phyloP scores from a whole-genome alignment of 805 yeast genomes.

The Diddensiella caesifluorescens region DNA sequence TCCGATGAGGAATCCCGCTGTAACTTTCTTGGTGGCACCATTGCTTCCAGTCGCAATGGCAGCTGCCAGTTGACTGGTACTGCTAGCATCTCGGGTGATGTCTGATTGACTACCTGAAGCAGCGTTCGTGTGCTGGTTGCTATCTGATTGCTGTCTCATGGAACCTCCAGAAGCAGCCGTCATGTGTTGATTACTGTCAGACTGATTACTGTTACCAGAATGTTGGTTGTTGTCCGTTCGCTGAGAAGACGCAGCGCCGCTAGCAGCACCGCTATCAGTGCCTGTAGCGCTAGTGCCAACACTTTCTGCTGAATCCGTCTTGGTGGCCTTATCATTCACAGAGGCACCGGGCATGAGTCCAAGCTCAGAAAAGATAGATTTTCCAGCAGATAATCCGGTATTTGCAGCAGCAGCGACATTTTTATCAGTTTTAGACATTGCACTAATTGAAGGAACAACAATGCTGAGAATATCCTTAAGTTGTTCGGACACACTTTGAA shows the following conservation, averaged over 20 bases:
- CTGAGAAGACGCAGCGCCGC: not conserved
- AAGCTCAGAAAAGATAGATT: not conserved
- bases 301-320: not conserved
- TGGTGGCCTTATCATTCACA: not conserved
- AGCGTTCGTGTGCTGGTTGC: no score
- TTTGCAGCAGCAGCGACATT: constrained; percentile 3
- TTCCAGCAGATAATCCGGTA: not conserved
- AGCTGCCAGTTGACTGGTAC: no score
- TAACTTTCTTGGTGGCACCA: no score
- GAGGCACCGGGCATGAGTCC: not conserved
- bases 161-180: no score
- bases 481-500: not conserved
- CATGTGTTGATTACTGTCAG: no score
- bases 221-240: no score
- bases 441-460: not conserved
- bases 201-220: no score
- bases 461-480: not conserved
- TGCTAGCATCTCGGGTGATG: no score
- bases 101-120: no score
- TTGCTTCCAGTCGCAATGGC: no score
- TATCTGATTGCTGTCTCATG: no score
- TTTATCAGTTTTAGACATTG: constrained; percentile 2
- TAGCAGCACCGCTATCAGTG: not conserved
- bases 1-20: no score
- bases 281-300: not conserved